A percentile compares a stretch with the other conserved stretches of the same genome.
phyloP scores from a whole-genome alignment of 352 stramenopile genomes.

The Nannochloropsis limnetica region DNA sequence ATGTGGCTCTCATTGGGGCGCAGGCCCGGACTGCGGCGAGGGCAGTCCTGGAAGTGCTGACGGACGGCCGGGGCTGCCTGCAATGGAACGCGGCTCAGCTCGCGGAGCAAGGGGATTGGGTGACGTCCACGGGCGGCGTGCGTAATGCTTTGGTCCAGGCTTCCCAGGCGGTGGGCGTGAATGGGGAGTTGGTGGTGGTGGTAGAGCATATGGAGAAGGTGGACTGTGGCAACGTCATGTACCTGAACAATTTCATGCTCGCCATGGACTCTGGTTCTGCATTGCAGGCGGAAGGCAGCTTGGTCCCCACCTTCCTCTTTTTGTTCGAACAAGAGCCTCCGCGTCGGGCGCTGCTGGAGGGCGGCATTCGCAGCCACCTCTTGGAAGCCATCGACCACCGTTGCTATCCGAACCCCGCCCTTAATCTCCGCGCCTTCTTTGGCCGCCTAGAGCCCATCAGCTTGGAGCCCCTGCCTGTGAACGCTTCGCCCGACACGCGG shows the following conservation, averaged over 20 bases:
- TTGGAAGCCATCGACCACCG: not conserved
- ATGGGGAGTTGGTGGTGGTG: not conserved
- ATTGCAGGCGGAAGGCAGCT: not conserved
- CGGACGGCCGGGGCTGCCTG: not conserved
- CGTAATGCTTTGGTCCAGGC: conserved; percentile 9
- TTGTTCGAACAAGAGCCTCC: conserved; percentile 21
- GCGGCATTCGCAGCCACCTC: conserved; percentile 7
- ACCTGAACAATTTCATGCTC: conserved; percentile 24
- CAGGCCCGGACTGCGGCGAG: not conserved
- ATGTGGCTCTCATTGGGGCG: not conserved
- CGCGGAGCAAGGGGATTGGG: not conserved
- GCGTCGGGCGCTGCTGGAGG: not conserved
- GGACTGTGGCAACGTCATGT: not conserved
- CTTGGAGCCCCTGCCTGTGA: not conserved
- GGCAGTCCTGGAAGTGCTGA: not conserved
- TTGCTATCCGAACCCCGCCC: not conserved
- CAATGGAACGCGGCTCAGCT: conserved; percentile 22
- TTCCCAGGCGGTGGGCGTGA: not conserved
- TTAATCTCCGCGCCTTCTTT: conserved; percentile 22
- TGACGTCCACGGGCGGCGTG: not conserved
- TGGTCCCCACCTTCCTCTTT: conserved; percentile 1
- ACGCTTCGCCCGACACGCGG: not conserved
- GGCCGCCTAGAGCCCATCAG: not conserved
- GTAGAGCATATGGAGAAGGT: conserved; percentile 12
- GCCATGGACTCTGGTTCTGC: not conserved